A percentile compares a stretch with the other conserved stretches of the same genome.
Conservation (phyloP, 441 rosid species). For the Corymbia calophylla region DNA sequence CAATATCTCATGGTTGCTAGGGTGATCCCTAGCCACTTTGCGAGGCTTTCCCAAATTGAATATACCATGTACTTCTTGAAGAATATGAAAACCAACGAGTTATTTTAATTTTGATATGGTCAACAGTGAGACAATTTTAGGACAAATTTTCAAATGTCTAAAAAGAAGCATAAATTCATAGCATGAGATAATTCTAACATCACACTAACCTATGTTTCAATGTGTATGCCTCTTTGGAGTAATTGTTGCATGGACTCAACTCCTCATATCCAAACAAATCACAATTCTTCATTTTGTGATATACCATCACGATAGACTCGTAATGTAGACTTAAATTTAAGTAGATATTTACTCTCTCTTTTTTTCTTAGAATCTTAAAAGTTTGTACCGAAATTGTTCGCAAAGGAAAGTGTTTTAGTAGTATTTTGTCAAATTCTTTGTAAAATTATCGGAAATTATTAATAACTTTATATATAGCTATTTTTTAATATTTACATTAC, state of each 20-base stretch:
- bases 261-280: not conserved
- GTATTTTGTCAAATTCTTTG: not conserved
- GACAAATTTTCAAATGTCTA: not conserved
- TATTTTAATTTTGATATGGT: not conserved
- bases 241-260: not conserved
- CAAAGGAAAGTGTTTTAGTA: not conserved
- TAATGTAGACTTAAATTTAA: not conserved
- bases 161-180: not conserved
- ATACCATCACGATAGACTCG: not conserved
- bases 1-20: not conserved
- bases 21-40: not conserved
- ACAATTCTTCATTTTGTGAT: not conserved
- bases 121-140: not conserved
- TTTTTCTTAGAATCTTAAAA: not conserved
- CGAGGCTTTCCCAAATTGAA: not conserved
- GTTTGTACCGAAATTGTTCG: not conserved
- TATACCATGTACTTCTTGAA: not conserved
- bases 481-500: not conserved
- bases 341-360: fast-evolving
- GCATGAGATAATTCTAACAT: not conserved
- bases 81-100: not conserved
- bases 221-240: no score
- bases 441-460: not conserved
- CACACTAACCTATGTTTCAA: not conserved
- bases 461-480: not conserved